Evolutionary conservation across 2,329 filamentous ascomycete species (phyloP).

Genomic region (Myriosclerotinia curreyana): DNA sequence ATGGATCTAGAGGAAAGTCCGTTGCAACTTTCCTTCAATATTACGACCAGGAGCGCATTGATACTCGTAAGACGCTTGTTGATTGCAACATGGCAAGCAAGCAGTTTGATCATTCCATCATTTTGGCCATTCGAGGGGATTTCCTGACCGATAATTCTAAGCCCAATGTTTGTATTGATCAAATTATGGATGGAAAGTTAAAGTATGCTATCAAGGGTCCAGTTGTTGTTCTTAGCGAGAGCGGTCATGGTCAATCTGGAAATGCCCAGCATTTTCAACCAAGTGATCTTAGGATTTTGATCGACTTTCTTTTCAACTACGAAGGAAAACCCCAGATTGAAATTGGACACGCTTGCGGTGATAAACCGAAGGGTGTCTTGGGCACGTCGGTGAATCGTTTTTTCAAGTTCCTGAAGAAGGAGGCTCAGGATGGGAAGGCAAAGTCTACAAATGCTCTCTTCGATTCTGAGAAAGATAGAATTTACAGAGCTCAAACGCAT

Average conservation of each 20-base stretch:
- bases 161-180: conserved; percentile 3
- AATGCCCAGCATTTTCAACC: conserved; percentile 6
- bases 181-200: background rate
- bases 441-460: background rate
- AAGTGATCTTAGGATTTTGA: background rate
- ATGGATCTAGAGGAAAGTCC: conserved; percentile 1
- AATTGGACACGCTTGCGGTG: background rate
- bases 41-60: conserved; percentile 1
- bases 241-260: background rate
- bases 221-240: conserved; percentile 6
- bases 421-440: background rate
- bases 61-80: conserved; percentile 1
- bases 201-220: background rate
- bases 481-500: too few relatives aligned
- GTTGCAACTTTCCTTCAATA: background rate
- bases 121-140: background rate
- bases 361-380: background rate
- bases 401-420: background rate
- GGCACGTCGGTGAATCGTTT: background rate
- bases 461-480: background rate
- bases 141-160: background rate
- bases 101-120: conserved; percentile 6
- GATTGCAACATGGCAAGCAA: conserved; percentile 12
- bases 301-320: conserved; percentile 10
- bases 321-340: background rate